Conservation (phyloP, 352 stramenopile species). For the Globisporangium polare region DNA sequence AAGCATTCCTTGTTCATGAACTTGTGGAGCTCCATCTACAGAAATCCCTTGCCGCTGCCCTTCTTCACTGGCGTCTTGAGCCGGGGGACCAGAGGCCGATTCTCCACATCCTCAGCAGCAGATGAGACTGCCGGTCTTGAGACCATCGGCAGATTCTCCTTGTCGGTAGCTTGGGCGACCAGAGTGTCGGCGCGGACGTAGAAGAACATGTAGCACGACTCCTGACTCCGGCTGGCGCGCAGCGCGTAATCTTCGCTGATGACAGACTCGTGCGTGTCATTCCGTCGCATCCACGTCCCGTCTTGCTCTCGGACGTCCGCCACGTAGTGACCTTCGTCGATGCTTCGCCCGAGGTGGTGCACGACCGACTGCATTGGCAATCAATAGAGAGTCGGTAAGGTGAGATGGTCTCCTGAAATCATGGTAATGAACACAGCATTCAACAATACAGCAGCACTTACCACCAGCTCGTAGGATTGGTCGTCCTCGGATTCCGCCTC, state of each 20-base stretch:
- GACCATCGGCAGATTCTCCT: conserved; percentile 53
- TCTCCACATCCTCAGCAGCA: conserved; percentile 1
- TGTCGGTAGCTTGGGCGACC: conserved; percentile 24
- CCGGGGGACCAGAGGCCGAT: conserved; percentile 17
- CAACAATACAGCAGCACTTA: conserved; percentile 17
- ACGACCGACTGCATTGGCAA: conserved; percentile 57
- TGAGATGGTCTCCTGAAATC: conserved; percentile 9
- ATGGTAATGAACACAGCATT: not conserved
- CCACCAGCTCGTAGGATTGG: conserved; percentile 44
- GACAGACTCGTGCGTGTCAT: conserved; percentile 78
- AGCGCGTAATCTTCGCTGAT: conserved; percentile 78
- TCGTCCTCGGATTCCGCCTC: conserved; percentile 18
- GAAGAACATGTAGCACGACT: conserved; percentile 89
- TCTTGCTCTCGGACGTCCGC: conserved; percentile 58
- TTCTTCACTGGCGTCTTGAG: conserved; percentile 17
- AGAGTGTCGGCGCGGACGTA: conserved; percentile 52
- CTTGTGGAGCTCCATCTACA: conserved; percentile 16
- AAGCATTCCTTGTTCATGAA: not conserved
- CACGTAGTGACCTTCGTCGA: conserved; percentile 85
- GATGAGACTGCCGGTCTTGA: conserved; percentile 11
- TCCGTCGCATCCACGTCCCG: conserved; percentile 66
- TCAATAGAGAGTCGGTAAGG: not conserved
- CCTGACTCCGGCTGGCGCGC: conserved; percentile 65
- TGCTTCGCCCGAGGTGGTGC: conserved; percentile 72
- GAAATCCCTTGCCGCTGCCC: conserved; percentile 25